phyloP scores from a whole-genome alignment of 306 rosid species.

The Cucumis hystrix region DNA sequence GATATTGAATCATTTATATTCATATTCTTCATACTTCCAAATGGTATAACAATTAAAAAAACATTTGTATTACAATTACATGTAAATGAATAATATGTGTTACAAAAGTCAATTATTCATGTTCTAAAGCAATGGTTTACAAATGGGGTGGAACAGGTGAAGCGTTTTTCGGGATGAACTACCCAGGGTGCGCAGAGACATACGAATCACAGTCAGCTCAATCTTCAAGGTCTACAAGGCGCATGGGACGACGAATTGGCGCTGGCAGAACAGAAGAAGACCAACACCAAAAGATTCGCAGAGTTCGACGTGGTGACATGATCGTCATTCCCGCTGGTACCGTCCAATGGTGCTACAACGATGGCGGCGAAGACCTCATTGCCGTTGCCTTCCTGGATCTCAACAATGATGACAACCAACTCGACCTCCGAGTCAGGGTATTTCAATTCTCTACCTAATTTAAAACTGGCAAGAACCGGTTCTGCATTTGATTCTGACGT shows the following conservation, averaged over 20 bases:
- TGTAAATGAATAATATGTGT: too few relatives aligned
- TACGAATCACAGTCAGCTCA: background rate
- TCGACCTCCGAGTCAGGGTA: slow-evolving; percentile 15
- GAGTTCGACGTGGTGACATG: slow-evolving; percentile 16
- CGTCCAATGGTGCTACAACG: slow-evolving; percentile 11
- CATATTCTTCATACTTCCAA: too few relatives aligned
- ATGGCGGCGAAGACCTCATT: slow-evolving; percentile 10
- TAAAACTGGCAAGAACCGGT: background rate
- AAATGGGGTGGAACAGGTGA: slow-evolving; percentile 11
- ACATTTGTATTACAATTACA: too few relatives aligned
- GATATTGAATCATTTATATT: too few relatives aligned
- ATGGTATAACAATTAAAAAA: too few relatives aligned
- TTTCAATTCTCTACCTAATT: background rate
- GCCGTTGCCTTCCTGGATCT: slow-evolving; percentile 10
- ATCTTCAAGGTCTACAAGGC: background rate
- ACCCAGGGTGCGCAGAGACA: slow-evolving; percentile 19
- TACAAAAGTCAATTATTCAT: background rate
- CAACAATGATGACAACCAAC: slow-evolving; percentile 17
- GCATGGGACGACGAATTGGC: background rate
- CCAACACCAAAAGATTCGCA: slow-evolving; percentile 12
- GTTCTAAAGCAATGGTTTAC: background rate
- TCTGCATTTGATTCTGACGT: background rate
- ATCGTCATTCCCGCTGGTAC: slow-evolving; percentile 10
- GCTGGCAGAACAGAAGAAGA: background rate
- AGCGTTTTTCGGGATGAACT: slow-evolving; percentile 1